Conservation (phyloP, 169 alveolate species). For the Neospora caninum region DNA sequence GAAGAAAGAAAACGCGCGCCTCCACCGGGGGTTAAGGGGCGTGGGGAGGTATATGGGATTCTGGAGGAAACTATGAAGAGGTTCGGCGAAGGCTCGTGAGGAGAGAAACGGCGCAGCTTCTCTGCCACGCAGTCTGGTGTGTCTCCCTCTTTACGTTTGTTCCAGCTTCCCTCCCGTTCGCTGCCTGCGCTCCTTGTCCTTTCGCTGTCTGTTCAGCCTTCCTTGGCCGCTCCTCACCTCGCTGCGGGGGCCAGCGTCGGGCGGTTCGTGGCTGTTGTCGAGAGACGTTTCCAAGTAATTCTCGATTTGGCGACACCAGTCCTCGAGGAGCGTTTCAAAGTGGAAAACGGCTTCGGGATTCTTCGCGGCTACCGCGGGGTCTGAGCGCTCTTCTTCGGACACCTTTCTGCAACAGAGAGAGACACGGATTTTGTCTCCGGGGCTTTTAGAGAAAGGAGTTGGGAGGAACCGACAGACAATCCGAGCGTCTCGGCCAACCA, state of each 20-base stretch:
- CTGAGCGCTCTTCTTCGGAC: not conserved
- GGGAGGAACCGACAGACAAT: not conserved
- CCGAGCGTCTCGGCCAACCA: too few species aligned
- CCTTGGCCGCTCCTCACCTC: conserved; percentile 63
- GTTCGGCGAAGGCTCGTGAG: too few species aligned
- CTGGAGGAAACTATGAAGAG: too few species aligned
- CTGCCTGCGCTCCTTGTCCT: too few species aligned
- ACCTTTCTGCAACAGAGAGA: not conserved
- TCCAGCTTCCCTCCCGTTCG: too few species aligned
- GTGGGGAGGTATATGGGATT: too few species aligned
- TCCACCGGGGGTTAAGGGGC: too few species aligned
- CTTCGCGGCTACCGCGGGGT: conserved; percentile 43
- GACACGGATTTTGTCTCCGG: not conserved
- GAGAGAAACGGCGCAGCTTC: too few species aligned
- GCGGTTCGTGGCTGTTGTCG: conserved; percentile 30
- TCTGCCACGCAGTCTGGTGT: too few species aligned
- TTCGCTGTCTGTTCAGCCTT: too few species aligned
- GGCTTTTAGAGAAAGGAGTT: not conserved
- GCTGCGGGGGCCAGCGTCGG: conserved; percentile 67
- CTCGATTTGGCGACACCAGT: conserved; percentile 69
- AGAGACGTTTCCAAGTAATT: conserved; percentile 47
- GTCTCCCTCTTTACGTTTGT: too few species aligned
- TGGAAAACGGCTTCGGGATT: conserved; percentile 57
- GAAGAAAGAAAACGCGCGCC: too few species aligned
- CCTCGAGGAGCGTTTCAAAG: conserved; percentile 66